Evolutionary conservation across 202 grass and related monocot species (phyloP).

Genomic region (Panicum hallii): DNA sequence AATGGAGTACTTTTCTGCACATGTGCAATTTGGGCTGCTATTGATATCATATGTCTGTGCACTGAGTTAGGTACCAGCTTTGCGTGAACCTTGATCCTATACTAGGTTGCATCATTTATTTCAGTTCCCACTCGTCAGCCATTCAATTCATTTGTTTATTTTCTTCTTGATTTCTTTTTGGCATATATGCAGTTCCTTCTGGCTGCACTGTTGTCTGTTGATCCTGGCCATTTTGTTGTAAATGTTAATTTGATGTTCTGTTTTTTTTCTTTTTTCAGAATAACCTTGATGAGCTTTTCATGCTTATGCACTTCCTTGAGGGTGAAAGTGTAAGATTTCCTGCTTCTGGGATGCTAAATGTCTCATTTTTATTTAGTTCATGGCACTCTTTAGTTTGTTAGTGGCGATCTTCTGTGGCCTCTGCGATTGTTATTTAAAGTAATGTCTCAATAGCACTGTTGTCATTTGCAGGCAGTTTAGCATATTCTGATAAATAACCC

Average conservation of each 20-base stretch:
- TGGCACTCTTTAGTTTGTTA: conserved; percentile 20
- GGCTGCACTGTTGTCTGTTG: conserved; percentile 38
- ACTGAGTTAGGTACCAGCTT: not conserved
- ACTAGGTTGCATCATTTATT: conserved; percentile 15
- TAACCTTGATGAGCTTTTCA: conserved; percentile 99
- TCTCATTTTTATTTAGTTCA: conserved; percentile 38
- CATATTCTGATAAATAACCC: conserved; percentile 9
- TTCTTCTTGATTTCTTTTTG: conserved; percentile 16
- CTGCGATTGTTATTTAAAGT: not conserved
- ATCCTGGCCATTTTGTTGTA: conserved; percentile 12
- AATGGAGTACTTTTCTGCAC: not conserved
- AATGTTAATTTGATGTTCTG: conserved; percentile 34
- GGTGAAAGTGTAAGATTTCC: conserved; percentile 83
- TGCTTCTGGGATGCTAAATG: conserved; percentile 34
- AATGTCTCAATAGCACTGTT: not conserved
- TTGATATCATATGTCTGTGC: not conserved
- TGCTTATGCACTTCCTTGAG: conserved; percentile 99
- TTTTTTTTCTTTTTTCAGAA: conserved; percentile 69
- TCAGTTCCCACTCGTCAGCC: conserved; percentile 1
- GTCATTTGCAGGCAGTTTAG: conserved; percentile 18
- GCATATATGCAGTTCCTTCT: conserved; percentile 22
- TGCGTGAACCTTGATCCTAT: conserved; percentile 10
- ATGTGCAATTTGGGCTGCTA: conserved; percentile 10
- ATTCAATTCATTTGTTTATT: conserved; percentile 37
- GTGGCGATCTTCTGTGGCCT: not conserved